Percentiles rank a stretch among this genome's conserved stretches.
Conservation (phyloP, 2,329 filamentous ascomycete species). For the Hortaea werneckii region DNA sequence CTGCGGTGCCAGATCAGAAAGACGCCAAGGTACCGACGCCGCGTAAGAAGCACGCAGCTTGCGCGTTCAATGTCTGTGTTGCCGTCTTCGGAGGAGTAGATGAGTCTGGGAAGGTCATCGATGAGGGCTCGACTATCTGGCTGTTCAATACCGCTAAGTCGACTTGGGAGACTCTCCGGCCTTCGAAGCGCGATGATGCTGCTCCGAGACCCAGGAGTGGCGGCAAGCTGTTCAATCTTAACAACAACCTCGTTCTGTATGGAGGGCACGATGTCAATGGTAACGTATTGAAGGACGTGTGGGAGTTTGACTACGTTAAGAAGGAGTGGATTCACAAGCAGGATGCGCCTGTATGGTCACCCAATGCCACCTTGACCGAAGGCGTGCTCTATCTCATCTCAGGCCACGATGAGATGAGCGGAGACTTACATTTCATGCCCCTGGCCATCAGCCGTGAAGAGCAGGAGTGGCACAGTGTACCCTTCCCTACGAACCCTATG, state of each 20-base stretch:
- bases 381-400: conserved; percentile 32
- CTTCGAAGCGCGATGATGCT: conserved; percentile 15
- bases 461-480: conserved; percentile 30
- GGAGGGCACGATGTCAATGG: conserved; percentile 16
- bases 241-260: conserved; percentile 22
- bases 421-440: conserved; percentile 20
- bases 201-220: conserved; percentile 17
- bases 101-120: conserved; percentile 22
- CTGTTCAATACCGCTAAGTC: conserved; percentile 27
- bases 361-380: conserved; percentile 28
- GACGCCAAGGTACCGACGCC: conserved; percentile 24
- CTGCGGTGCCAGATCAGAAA: conserved; percentile 27
- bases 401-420: conserved; percentile 22
- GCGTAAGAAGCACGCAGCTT: conserved; percentile 31
- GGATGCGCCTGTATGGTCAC: conserved; percentile 18
- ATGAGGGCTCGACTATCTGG: conserved; percentile 31
- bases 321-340: conserved; percentile 19
- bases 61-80: conserved; percentile 29
- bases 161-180: conserved; percentile 18
- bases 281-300: conserved; percentile 19
- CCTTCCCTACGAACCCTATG: conserved; percentile 34
- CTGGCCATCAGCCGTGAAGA: conserved; percentile 8
- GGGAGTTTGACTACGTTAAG: conserved; percentile 19
- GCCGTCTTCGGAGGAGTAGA: conserved; percentile 32
- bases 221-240: conserved; percentile 18